Evolutionary conservation across 1,139 yeast genomes (phyloP).

Genomic region (Yamadazyma sp.): DNA sequence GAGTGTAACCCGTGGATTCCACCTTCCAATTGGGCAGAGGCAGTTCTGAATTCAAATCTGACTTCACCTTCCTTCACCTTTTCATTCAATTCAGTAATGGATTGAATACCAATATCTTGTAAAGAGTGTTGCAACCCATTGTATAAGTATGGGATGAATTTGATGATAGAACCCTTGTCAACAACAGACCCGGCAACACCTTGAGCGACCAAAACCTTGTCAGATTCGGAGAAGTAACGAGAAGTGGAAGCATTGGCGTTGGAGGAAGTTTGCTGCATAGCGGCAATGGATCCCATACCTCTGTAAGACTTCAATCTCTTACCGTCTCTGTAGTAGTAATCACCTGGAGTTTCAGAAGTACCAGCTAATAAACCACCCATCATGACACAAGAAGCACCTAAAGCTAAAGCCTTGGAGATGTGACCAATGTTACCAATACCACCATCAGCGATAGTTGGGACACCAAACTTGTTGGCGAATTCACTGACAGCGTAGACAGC

Average conservation of each 20-base stretch:
- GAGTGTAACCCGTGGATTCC: constrained; percentile 97
- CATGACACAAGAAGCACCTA: constrained; percentile 98
- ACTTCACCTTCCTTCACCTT: constrained; percentile 67
- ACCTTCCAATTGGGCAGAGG: constrained; percentile 98
- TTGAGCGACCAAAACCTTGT: constrained; percentile 95
- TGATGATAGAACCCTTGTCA: constrained; percentile 93
- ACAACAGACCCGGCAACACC: constrained; percentile 98
- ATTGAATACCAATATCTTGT: constrained; percentile 91
- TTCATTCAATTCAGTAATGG: constrained; percentile 63
- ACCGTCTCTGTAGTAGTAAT: constrained; percentile 96
- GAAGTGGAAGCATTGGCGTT: constrained; percentile 97
- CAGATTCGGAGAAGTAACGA: constrained; percentile 95
- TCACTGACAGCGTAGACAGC: constrained; percentile 88
- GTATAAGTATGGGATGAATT: constrained; percentile 90
- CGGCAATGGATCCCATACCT: constrained; percentile 99
- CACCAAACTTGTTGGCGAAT: constrained; percentile 86
- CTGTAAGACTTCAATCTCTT: constrained; percentile 95
- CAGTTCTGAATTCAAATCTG: constrained; percentile 97
- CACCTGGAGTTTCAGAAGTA: constrained; percentile 98
- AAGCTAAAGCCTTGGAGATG: constrained; percentile 92
- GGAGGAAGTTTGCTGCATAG: constrained; percentile 90
- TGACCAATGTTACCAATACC: constrained; percentile 99
- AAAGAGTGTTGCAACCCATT: constrained; percentile 98
- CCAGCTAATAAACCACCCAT: constrained; percentile 99
- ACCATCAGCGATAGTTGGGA: constrained; percentile 98